Base-by-base conservation (phyloP, 495 filamentous ascomycete genomes). In the Penicillium cataractarum region DNA sequence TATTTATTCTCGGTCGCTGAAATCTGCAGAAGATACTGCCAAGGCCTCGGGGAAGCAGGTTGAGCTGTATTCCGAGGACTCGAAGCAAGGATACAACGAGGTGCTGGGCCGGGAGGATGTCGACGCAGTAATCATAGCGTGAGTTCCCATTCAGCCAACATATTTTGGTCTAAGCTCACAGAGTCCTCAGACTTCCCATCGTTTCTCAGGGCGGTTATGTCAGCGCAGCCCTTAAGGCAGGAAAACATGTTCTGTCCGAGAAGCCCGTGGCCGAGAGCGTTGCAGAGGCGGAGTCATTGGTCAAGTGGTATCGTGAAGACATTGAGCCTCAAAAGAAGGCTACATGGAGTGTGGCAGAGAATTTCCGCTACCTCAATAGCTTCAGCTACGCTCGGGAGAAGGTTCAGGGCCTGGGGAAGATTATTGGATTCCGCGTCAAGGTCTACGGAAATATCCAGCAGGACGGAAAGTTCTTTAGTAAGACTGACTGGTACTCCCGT, bases 241-340 rank as follows among this genome's bases (percentile, higher is more conserved):
- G 87, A 29, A 92, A 92, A 64, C 87, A 90, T 70, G 89, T 92
- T 10, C 73, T 92, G 0, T 84, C 85, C 10, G 90, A 92, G 71
- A 92, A 92, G 69, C 90, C 89, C 27, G 79, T 91, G 27, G 87
- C 88, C 0, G 76, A 80, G 58, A 82, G 89, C 65, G 63, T 90
- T 29, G 72, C 75, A 2, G 71, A 81, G 1, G 90, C 86, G 1
- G 71, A 72, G 22, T 75, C 81, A 32, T 76, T 92, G 29, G 76
- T 89, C 35, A 62, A 77, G 6, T 88, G 82, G 78, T 89, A 86
- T 60, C 71, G 81, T 53, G 75, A 71, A 22, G 37, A 55, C 5
- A 50, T 65, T 21, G 22, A 33, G 21, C 56, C 51, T n/a, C 17
- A 29, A 10, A 19, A 15, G 21, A 65, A 48, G 3, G 49, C 48